Evolutionary conservation across 192 early-diverging fungal species (phyloP), one percentile per base, ranked within the genome.

Genomic region (Dissophora ornata): DNA sequence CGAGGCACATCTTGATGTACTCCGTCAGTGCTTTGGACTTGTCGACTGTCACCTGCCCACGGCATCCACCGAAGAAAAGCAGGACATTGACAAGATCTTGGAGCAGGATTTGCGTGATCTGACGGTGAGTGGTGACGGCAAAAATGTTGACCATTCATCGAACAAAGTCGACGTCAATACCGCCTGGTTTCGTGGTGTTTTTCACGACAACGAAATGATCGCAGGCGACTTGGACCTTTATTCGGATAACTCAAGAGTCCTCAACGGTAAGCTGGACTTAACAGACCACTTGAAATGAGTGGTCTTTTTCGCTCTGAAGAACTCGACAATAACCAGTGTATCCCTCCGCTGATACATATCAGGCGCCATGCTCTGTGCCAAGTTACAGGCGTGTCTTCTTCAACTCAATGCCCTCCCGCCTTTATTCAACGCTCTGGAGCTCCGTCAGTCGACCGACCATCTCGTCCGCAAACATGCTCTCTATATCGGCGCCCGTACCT

Each of bases 401-500:
- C 58, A 61, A 36, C 46, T 61, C 6, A 61, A 61, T n/a, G 34
- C 16, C 15, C 22, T 28, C 4, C 46, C 58, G 22, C 1, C 58
- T 10, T 36, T 15, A 8, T 34, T 61, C 19, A 24, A 22, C 33
- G 1, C 2, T 33, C n/a, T 1, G n/a, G 58, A 61, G 9, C 16
- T 61, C 32, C 44, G 32, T 1, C 29, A 22, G 22, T 30, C 58
- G 8, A 10, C 30, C 4, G 41, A 62, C 12, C 24, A 51, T 22
- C 4, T 57, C 3, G 19, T 55, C 38, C 48, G 45, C 5, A 53
- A 71, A 28, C 38, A 57, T 18, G 48, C 49, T 15, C 16, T 67
- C 4, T 21, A 40, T 10, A 30, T 25, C 2, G 71, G 62, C 8
- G 44, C 34, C 0, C 48, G 28, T 8, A 30, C 57, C 16, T 75